Evolutionary conservation across 345 rosid genomes (phyloP), one percentile per base, ranked within the genome.

Genomic region (Kandelia obovata): DNA sequence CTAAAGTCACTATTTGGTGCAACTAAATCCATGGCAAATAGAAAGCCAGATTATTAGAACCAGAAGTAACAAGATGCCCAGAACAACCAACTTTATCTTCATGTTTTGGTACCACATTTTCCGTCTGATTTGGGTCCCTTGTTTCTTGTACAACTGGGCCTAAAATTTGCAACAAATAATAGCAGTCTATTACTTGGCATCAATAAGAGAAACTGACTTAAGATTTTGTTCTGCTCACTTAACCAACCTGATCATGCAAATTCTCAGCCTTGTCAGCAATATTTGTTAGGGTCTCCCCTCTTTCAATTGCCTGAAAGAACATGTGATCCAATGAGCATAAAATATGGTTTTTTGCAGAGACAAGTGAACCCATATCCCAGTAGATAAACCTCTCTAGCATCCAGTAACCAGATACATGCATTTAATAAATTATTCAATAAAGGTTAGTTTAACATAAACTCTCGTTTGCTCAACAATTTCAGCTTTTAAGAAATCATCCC

Each of bases 71-170:
- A 95, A 75, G 77, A 95, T 89, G 61, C 96, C 99, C 0, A 91
- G 78, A 47, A 92, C 97, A 32, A 90, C 88, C 76, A 95, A 73
- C 80, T 94, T 94, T 55, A 94, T 89, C 86, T 95, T 95, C 97
- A 92, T 92, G 89, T 89, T 92, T 69, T 95, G 97, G 64, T 89
- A 91, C 99, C 99, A 95, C 92, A 95, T 78, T 71, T 88, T 95
- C 66, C 85, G 74, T 39, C 89, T 78, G 49, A 95, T 78, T 65
- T 89, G 89, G 19, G 88, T 84, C 31, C 96, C 96, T 37, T 81
- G 88, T 72, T 77, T 82, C 76, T 76, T 85, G 80, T 87, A 95
- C 32, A 70, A 82, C 58, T 87, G 93, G n/a, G 99, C 96, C 98
- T 91, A 83, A 64, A 67, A 56, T 27, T 26, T 39, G 67, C 65